phyloP scores from a whole-genome alignment of 192 early-diverging fungal species.

The Coemansia sp. region DNA sequence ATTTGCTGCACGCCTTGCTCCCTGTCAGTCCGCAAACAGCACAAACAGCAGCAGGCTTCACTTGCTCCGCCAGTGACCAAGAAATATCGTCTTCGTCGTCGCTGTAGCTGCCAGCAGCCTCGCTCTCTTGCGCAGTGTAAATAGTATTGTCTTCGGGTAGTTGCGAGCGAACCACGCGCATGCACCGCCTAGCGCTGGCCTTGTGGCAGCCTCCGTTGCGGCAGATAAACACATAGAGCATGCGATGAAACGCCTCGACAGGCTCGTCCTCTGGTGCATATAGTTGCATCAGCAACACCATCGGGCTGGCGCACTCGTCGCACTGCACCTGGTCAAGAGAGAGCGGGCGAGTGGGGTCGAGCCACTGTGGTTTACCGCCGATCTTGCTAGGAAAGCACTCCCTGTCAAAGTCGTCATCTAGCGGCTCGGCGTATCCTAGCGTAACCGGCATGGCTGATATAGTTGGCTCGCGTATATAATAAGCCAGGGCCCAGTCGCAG shows the following conservation, averaged over 20 bases:
- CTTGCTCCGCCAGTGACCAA: constrained; percentile 20
- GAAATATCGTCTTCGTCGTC: constrained; percentile 31
- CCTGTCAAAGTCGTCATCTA: constrained; percentile 59
- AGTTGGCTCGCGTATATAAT: neutral
- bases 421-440: constrained; percentile 75
- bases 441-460: constrained; percentile 29
- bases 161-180: constrained; percentile 82
- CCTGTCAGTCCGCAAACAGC: constrained; percentile 73
- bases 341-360: constrained; percentile 71
- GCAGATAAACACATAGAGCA: constrained; percentile 91
- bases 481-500: neutral
- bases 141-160: constrained; percentile 71
- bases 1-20: constrained; percentile 75
- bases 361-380: constrained; percentile 83
- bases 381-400: constrained; percentile 82
- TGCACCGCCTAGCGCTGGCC: constrained; percentile 59
- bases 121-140: constrained; percentile 38
- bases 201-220: constrained; percentile 81
- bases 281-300: constrained; percentile 81
- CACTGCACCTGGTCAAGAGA: constrained; percentile 63
- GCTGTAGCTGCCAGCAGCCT: constrained; percentile 14
- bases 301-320: constrained; percentile 68
- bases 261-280: constrained; percentile 93
- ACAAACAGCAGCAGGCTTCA: constrained; percentile 54
- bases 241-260: constrained; percentile 83